Base-by-base conservation (phyloP, 2,329 filamentous ascomycete species). In the Aspergillus sp. region DNA sequence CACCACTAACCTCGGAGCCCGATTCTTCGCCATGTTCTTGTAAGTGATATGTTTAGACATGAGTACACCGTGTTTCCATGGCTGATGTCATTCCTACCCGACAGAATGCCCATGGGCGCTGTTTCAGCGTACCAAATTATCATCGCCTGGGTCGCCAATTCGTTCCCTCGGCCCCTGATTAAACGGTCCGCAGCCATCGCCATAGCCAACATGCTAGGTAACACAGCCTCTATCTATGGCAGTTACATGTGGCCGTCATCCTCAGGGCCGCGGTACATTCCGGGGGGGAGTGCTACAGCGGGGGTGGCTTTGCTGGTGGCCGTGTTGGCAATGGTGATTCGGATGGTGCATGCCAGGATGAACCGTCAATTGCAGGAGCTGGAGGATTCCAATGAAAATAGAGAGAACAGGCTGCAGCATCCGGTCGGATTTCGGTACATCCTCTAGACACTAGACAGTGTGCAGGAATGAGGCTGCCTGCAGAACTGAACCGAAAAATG, bases 21-120 rank as follows among this genome's bases (percentile, higher is more conserved):
- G 79, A 2, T 83, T 81, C 66, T 81, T 83, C 50, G 81, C 79
- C 53, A 81, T 83, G 73, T 83, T 83, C 53, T 63, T 84, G 58
- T 60, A 46, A 17, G 58, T 54, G 13, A 5, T 23, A 30, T 12
- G 25, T 12, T 12, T 30, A 27, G 25, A 27, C 3, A 27, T 10
- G 25, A 3, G 25, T 5, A 30, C 25, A 30, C 9, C 25, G 25
- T 30, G 9, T 30, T 30, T 12, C 25, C 25, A 30, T 30, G 25
- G 25, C 25, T 30, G 25, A 30, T 30, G 25, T 30, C 25, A 30
- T 30, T 30, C 25, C 25, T 15, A 3, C 5, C 32, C 9, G 12
- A 19, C 15, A 62, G 59, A 19, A 76, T 83, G 73, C 75, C 78
- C 0, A 74, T 80, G 67, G 76, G 78, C 0, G 71, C 75, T 0